These are phyloP conservation scores for Exsudoporus floridanus DNA, from an alignment of 1,284 basidiomycete genomes.

Conservation along the genomic window DNA sequence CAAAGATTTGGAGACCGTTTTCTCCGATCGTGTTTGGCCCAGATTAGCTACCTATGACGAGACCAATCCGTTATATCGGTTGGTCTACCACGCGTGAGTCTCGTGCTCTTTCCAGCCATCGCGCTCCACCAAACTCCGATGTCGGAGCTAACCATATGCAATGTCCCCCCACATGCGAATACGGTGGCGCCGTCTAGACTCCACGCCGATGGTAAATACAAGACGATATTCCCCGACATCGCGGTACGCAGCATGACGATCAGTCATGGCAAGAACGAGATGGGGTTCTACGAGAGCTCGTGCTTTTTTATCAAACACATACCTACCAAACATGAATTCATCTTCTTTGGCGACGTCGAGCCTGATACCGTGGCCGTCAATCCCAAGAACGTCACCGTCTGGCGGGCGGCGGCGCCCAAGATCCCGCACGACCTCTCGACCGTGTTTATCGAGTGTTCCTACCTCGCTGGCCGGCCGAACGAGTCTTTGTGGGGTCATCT, in stretches of 20 bases:
- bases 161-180: not conserved
- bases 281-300: slow-evolving; percentile 60
- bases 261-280: slow-evolving; percentile 63
- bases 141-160: slow-evolving; percentile 3
- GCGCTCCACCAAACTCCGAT: slow-evolving; percentile 6
- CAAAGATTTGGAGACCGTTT: slow-evolving; percentile 69
- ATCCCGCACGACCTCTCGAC: slow-evolving; percentile 60
- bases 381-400: slow-evolving; percentile 62
- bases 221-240: slow-evolving; percentile 49
- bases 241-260: slow-evolving; percentile 68
- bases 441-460: slow-evolving; percentile 86
- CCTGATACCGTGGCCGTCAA: slow-evolving; percentile 63
- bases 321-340: slow-evolving; percentile 55
- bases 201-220: slow-evolving; percentile 49
- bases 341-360: slow-evolving; percentile 86
- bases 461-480: slow-evolving; percentile 61
- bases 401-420: slow-evolving; percentile 69
- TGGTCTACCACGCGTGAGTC: slow-evolving; percentile 60
- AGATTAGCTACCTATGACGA: slow-evolving; percentile 75
- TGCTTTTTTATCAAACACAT: slow-evolving; percentile 77
- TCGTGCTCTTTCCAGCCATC: not conserved
- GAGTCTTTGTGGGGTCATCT: slow-evolving; percentile 74
- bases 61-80: slow-evolving; percentile 51
- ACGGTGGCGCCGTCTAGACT: slow-evolving; percentile 35
- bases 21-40: slow-evolving; percentile 80